Evolutionary conservation across 106 monocot genomes (phyloP).

Genomic region (Allium cepa): DNA sequence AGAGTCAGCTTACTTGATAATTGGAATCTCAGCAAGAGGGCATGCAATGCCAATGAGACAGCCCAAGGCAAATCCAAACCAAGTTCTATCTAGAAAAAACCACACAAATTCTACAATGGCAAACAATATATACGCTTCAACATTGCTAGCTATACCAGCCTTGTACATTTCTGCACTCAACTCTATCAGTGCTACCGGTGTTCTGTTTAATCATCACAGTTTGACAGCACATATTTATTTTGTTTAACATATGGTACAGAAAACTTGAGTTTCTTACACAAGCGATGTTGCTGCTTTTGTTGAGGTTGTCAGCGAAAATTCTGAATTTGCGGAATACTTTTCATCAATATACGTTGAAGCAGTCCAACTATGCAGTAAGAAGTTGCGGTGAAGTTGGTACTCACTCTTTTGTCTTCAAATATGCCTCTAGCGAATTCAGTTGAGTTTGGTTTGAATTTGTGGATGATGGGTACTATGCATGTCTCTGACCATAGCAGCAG

Average conservation of each 20-base stretch:
- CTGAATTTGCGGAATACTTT: conserved; percentile 20
- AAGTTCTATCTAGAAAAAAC: conserved; percentile 58
- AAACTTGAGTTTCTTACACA: conserved; percentile 25
- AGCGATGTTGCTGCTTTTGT: conserved; percentile 38
- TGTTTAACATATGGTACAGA: neutral
- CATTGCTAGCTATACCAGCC: conserved; percentile 36
- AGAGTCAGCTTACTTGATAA: conserved; percentile 52
- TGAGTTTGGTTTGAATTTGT: too few relatives aligned
- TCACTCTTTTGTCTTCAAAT: too few relatives aligned
- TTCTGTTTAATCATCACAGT: neutral
- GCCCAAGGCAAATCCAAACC: conserved; percentile 65
- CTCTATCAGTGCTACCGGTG: conserved; percentile 35
- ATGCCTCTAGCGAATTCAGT: too few relatives aligned
- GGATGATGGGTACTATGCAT: too few relatives aligned
- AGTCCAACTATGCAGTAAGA: conserved; percentile 61
- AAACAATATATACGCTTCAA: conserved; percentile 63
- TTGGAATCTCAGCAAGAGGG: conserved; percentile 63
- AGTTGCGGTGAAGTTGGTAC: neutral
- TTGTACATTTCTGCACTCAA: conserved; percentile 74
- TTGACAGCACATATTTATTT: neutral
- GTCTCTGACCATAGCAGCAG: too few relatives aligned
- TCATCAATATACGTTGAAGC: conserved; percentile 57
- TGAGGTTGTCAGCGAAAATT: conserved; percentile 20
- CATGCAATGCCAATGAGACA: conserved; percentile 48
- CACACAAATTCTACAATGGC: conserved; percentile 53